Base-by-base conservation (phyloP, 2,329 filamentous ascomycete species). In the Ceratocystis papillata region DNA sequence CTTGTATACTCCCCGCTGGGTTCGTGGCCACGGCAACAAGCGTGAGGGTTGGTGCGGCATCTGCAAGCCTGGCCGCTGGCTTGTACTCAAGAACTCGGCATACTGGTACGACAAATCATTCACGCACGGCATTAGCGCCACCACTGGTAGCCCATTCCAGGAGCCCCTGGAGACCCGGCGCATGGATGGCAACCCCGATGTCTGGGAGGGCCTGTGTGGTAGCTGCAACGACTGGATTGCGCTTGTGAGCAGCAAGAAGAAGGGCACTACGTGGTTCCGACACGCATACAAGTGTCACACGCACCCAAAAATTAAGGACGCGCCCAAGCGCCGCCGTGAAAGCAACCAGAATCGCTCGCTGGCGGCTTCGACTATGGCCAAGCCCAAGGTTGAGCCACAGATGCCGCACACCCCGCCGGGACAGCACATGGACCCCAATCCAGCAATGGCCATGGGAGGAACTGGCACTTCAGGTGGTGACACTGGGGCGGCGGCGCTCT, bases 51-150 rank as follows among this genome's bases (percentile, higher is more conserved):
- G 90, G 89, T 95, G 90, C 72, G 89, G 89, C 25, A 88, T 93
- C 70, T 95, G 90, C 79, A 92, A 91, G 74, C 87, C 89, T 1
- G 89, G 89, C 2, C 81, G 89, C 62, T 95, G 90, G 90, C 82
- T 93, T 65, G 89, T 92, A 17, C 79, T 96, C 67, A 95, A 94
- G 78, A 94, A 95, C 76, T 92, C 88, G 65, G 90, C 90, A 5
- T 96, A 90, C 74, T 95, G 90, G 90, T 95, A 95, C 75, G 90
- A 95, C 78, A 93, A 94, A 79, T 89, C 87, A 67, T 95, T 94
- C 74, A 90, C 88, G 1, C 90, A 95, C 72, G 90, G 90, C 62
- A 90, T 95, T 74, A 90, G 87, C 72, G 89, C 88, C 33, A 87
- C 88, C 3, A 93, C 89, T 0, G 89, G 90, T 28, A 86, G 82